phyloP scores from a whole-genome alignment of 2,329 filamentous ascomycete genomes.

The Beauveria sp. region DNA sequence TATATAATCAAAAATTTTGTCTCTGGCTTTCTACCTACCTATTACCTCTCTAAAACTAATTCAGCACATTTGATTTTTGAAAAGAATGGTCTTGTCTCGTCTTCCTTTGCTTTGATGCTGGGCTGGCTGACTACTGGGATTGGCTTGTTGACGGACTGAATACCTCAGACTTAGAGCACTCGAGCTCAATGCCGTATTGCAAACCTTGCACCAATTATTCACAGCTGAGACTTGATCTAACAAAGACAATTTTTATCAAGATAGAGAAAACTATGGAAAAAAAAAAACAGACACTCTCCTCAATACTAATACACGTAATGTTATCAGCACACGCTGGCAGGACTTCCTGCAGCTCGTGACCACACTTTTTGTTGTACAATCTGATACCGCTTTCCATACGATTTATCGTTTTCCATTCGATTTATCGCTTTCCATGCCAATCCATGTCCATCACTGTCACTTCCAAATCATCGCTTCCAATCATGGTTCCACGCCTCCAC shows the following conservation, averaged over 20 bases:
- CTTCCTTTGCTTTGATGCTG: no score
- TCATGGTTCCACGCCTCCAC: constrained; percentile 83
- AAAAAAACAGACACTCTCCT: no score
- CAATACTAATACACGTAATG: neutral
- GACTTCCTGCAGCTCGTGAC: neutral
- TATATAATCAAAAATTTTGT: neutral
- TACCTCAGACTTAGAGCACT: no score
- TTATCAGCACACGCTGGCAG: neutral
- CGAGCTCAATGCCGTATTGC: no score
- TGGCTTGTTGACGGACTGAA: neutral
- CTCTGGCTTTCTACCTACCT: constrained; percentile 4
- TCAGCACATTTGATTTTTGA: constrained; percentile 13
- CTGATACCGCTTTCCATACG: neutral
- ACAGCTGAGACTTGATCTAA: no score
- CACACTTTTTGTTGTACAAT: neutral
- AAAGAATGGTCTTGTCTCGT: neutral
- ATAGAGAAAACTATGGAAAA: neutral
- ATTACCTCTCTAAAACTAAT: constrained; percentile 13
- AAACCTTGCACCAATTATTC: no score
- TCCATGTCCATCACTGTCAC: neutral
- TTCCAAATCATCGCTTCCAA: constrained; percentile 59
- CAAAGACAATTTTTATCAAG: neutral
- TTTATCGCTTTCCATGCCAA: no score
- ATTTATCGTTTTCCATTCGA: neutral
- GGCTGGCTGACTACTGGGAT: neutral